Evolutionary conservation across 2,329 filamentous ascomycete species (phyloP), one percentile per base, ranked within the genome.

Genomic region (Colletotrichum plurivorum): DNA sequence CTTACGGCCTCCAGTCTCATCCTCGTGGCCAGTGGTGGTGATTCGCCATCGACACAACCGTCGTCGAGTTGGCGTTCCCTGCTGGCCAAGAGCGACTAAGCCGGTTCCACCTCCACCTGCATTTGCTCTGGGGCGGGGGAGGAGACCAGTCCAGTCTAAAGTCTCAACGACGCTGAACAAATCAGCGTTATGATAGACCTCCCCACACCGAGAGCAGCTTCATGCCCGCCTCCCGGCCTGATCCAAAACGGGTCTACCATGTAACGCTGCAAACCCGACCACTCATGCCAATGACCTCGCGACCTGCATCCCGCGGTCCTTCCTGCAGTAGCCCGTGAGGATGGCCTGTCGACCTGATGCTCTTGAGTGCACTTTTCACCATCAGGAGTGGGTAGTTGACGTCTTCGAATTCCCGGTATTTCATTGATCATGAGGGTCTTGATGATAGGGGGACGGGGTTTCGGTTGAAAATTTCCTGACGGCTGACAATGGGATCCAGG

Each of bases 81-180:
- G 61, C 62, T 49, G 31, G 66, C 62, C 61, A 69, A 69, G 55
- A 60, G 51, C 43, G 20, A 49, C 66, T 66, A 69, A 58, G 55
- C 66, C 66, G 31, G 51, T 58, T 69, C 48, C 10, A 43, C 51
- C n/a, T 49, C 43, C n/a, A 51, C 61, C 66, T 46, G 62, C 66
- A 56, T 66, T 31, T 16, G 39, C 20, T 60, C 36, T 51, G 61
- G 43, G 66, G 54, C 49, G 62, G 66, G 61, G 61, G 49, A 55
- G 61, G 39, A 56, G 61, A 59, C 54, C 48, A 55, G 20, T 48
- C 54, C 22, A 3, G 22, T 25, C 31, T 36, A 2, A 36, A 36
- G 31, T 36, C 31, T 48, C 43, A 46, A 20, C 16, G 31, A 41
- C 48, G 45, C 57, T 48, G 54, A 22, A 55, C 66, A 54, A 69